Evolutionary conservation across 192 early-diverging fungal genomes (phyloP), one percentile per base, ranked within the genome.

Genomic region (Linnemannia elongata): DNA sequence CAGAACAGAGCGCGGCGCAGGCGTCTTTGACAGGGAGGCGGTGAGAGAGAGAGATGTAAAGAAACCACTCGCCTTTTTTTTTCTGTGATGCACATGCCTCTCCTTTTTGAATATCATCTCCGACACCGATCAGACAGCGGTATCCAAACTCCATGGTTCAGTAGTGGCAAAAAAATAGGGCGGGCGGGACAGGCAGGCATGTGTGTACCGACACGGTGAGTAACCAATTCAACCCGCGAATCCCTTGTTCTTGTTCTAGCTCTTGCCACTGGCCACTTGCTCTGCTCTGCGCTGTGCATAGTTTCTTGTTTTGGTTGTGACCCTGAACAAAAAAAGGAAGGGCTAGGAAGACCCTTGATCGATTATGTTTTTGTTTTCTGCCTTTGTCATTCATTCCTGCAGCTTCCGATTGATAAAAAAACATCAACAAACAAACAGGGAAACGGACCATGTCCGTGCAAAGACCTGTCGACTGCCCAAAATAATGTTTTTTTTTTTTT

Each of bases 371-470:
- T 57, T 24, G 6, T 57, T 57, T 9, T 57, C 7, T 27, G 6
- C 55, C 17, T 18, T 66, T 66, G 27, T 66, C 27, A 52, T 27
- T 66, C 60, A 66, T 66, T 66, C 60, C 60, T 66, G 60, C 60
- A 66, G 60, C 3, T 52, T 52, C 49, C 47, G 47, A 49, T 4
- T 38, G 38, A 38, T 38, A 54, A 54, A 20, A 20, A 13, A 54
- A 54, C 0, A n/a, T n/a, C n/a, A n/a, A n/a, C n/a, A 12, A 63
- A 27, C 30, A 30, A 63, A 63, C 15, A 13, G 7, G 60, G 60
- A 63, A 63, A 63, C 60, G 27, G 60, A 63, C 60, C 27, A 66
- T 66, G 60, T 66, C 60, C 30, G 60, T 66, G 60, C 60, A 66
- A 66, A 30, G 60, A 66, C 60, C 60, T 12, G 27, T 66, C 30